Percentiles rank a stretch among this genome's conserved stretches.
Conservation (phyloP, 2,329 filamentous ascomycete species). For the Berkeleyomyces basicola region DNA sequence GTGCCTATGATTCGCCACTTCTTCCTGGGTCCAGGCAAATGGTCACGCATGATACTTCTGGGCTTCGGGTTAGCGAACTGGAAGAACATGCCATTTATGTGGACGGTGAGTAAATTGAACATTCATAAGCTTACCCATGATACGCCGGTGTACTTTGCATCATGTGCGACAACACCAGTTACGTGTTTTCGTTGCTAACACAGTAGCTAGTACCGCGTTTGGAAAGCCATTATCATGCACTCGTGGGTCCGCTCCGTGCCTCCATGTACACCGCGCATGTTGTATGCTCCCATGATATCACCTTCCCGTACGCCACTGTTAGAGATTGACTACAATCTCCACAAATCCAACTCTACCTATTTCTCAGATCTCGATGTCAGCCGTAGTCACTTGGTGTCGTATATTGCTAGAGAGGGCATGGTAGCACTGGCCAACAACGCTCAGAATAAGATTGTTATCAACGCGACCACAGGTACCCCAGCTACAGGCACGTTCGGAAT, state of each 20-base stretch:
- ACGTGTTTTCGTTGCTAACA: neutral
- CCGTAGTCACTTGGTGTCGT: conserved; percentile 63
- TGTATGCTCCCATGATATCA: conserved; percentile 58
- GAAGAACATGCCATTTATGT: conserved; percentile 58
- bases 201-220: conserved; percentile 34
- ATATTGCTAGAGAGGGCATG: conserved; percentile 45
- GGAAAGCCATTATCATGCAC: conserved; percentile 40
- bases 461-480: conserved; percentile 30
- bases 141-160: no score
- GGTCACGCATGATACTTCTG: conserved; percentile 35
- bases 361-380: conserved; percentile 74
- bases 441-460: conserved; percentile 31
- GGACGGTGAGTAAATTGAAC: conserved; percentile 43
- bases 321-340: conserved; percentile 75
- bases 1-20: conserved; percentile 25
- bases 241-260: conserved; percentile 32
- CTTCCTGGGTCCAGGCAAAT: conserved; percentile 36
- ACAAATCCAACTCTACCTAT: conserved; percentile 75
- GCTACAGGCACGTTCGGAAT: conserved; percentile 40
- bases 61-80: conserved; percentile 46
- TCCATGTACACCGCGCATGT: conserved; percentile 39
- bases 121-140: no score
- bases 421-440: conserved; percentile 33
- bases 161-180: neutral
- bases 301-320: conserved; percentile 49